Evolutionary conservation across 345 rosid species (phyloP).

Genomic region (Hibiscus mutabilis): DNA sequence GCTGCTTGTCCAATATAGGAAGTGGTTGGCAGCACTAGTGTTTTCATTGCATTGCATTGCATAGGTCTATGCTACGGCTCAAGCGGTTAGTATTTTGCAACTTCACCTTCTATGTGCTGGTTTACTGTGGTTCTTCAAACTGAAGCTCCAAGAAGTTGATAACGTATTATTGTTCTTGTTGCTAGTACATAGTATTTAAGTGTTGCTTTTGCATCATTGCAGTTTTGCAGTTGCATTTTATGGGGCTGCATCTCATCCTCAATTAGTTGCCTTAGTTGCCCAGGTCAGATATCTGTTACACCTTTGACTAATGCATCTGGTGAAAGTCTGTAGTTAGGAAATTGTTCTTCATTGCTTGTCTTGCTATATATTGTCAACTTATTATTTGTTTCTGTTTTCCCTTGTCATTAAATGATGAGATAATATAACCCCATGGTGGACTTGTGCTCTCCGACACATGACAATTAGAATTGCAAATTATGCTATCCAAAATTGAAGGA

Average conservation of each 20-base stretch:
- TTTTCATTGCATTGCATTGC: slow-evolving; percentile 73
- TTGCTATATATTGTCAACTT: background rate
- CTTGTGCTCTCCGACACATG: background rate
- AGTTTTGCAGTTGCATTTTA: slow-evolving; percentile 85
- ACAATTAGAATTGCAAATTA: background rate
- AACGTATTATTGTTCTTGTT: background rate
- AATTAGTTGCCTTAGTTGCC: slow-evolving; percentile 81
- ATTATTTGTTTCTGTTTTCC: background rate
- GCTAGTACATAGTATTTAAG: background rate
- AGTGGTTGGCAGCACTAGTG: slow-evolving; percentile 77
- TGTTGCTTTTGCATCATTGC: slow-evolving; percentile 9
- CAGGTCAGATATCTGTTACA: slow-evolving; percentile 44
- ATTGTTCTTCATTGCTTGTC: background rate
- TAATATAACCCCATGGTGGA: background rate
- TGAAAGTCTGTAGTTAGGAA: background rate
- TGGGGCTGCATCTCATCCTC: slow-evolving; percentile 62
- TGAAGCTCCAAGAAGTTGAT: background rate
- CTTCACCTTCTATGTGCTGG: background rate
- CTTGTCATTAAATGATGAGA: background rate
- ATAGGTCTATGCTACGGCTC: slow-evolving; percentile 76
- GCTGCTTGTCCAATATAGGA: slow-evolving; percentile 46
- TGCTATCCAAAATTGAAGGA: background rate
- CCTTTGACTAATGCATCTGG: slow-evolving; percentile 4
- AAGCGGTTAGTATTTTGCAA: slow-evolving; percentile 54
- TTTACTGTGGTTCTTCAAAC: background rate